Base-by-base conservation (phyloP, 2,329 filamentous ascomycete genomes). In the Byssothecium circinans region DNA sequence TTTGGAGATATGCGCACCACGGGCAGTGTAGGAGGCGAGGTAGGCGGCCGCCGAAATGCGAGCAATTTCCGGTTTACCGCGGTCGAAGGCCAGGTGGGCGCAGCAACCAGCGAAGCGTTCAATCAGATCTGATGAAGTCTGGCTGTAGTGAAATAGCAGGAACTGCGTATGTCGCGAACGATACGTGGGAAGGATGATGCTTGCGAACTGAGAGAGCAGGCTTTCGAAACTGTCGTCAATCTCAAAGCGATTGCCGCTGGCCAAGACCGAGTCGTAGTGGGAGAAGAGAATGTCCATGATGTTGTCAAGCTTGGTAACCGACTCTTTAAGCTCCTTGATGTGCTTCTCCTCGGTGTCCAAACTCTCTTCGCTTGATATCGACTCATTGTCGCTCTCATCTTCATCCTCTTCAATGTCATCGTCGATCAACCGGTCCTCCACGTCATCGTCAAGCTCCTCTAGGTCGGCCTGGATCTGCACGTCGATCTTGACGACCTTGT, bases 81-180 rank as follows among this genome's bases (percentile, higher is more conserved):
- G 83, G 67, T 89, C 85, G 58, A 88, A 85, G 33, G 88, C 83
- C 19, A 89, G 78, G 51, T 87, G 80, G 32, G 89, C 81, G 55
- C 92, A 87, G 19, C 85, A 86, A 27, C 87, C 87, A 35, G 89
- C 86, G 64, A 97, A 97, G 40, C 85, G 82, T 62, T 94, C 89
- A 48, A 89, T 86, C 39, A 96, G 82, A 36, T 82, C 80, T 23
- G 88, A 85, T 8, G 89, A 88, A 48, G 82, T 82, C 70, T 99
- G 92, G 14, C 89, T 88, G 67, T 95, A 96, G 72, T 96, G 92
- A 73, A 99, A 99, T 41, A 97, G 81, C 39, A 99, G 82, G 61
- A 97, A 99, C 64, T 99, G 94, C 0, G 91, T 91, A 69, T 97
- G 92, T 27, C 94, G 86, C 19, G 91, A 95, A 58, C 90, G 89